A percentile compares a stretch with the other conserved stretches of the same genome.
These are phyloP conservation scores for Magnolia sinica DNA, from an alignment of 164 flowering plant genomes.

Conservation along the genomic window DNA sequence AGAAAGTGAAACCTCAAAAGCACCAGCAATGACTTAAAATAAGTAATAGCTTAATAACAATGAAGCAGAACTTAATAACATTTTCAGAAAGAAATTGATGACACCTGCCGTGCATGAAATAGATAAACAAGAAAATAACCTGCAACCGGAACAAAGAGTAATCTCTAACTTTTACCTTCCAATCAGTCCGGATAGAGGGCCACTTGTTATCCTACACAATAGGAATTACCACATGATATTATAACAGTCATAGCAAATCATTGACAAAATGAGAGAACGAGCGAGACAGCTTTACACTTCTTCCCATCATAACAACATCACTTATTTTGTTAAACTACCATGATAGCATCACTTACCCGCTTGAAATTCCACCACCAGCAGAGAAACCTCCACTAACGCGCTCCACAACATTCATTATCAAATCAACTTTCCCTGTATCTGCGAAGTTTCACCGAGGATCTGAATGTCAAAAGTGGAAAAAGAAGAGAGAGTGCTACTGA, in stretches of 20 bases:
- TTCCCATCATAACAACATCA: slow-evolving; percentile 1
- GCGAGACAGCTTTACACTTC: neutral
- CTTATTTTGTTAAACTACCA: neutral
- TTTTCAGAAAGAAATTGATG: neutral
- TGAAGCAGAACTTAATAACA: neutral
- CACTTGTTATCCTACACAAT: slow-evolving; percentile 82
- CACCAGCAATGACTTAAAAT: neutral
- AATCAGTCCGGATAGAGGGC: slow-evolving; percentile 88
- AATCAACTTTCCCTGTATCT: slow-evolving; percentile 94
- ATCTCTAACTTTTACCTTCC: slow-evolving; percentile 66
- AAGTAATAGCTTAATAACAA: neutral
- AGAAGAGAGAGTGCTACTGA: neutral
- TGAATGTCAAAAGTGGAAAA: neutral
- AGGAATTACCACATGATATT: slow-evolving; percentile 1
- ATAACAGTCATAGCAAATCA: neutral
- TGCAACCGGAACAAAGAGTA: neutral
- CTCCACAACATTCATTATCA: slow-evolving; percentile 87
- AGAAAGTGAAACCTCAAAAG: neutral
- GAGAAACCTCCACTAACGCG: slow-evolving; percentile 95
- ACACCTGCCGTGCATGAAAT: neutral
- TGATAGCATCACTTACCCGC: slow-evolving; percentile 65
- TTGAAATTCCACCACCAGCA: slow-evolving; percentile 99
- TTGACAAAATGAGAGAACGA: neutral
- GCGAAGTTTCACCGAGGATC: slow-evolving; percentile 14
- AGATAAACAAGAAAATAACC: neutral